A percentile compares a stretch with the other conserved stretches of the same genome.
phyloP scores from a whole-genome alignment of 345 rosid genomes.

The Cochlearia excelsa region DNA sequence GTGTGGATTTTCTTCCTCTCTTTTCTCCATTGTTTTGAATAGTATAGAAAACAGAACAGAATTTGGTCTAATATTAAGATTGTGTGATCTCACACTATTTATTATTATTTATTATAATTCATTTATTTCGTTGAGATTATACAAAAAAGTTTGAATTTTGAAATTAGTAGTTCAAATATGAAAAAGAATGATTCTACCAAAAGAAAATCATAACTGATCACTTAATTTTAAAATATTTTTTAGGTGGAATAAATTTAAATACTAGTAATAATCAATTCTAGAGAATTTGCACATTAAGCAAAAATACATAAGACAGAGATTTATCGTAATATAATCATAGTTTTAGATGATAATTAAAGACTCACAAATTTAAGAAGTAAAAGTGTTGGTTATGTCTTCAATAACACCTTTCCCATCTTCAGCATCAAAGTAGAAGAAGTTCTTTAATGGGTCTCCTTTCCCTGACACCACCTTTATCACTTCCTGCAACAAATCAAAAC shows the following conservation, averaged over 20 bases:
- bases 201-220: constrained; percentile 33
- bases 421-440: constrained; percentile 85
- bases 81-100: not conserved
- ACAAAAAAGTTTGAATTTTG: constrained; percentile 15
- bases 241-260: not conserved
- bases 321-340: not conserved
- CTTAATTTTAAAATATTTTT: not conserved
- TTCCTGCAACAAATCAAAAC: constrained; percentile 49
- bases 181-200: constrained; percentile 11
- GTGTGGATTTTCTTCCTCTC: constrained; percentile 17
- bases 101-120: not conserved
- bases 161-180: constrained; percentile 16
- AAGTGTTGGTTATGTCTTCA: constrained; percentile 62
- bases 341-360: not conserved
- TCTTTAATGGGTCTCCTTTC: constrained; percentile 86
- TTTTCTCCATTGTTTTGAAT: constrained; percentile 26
- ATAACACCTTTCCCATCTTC: constrained; percentile 83
- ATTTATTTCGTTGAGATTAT: not conserved
- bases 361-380: constrained; percentile 24
- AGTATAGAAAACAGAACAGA: not conserved
- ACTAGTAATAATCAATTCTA: constrained; percentile 13
- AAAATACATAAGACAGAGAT: not conserved
- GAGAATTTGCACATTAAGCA: not conserved
- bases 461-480: constrained; percentile 87
- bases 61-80: not conserved